Conservation (phyloP, 2,329 filamentous ascomycete species). For the Chalara sp. region DNA sequence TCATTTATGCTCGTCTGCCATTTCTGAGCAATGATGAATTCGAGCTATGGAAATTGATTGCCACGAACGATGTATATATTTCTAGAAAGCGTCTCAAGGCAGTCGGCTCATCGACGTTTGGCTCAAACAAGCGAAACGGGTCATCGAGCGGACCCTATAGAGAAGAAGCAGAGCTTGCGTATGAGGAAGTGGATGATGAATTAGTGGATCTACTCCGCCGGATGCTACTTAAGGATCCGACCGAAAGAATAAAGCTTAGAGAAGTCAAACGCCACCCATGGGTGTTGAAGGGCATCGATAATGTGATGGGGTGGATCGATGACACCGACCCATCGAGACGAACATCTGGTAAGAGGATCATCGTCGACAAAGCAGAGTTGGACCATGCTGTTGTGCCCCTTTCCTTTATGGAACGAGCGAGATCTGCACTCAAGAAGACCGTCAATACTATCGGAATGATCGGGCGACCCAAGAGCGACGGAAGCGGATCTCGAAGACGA, state of each 20-base stretch:
- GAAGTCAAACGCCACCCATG: constrained; percentile 94
- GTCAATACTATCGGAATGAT: constrained; percentile 51
- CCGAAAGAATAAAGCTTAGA: constrained; percentile 78
- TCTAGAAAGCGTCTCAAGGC: constrained; percentile 76
- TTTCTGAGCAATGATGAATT: constrained; percentile 90
- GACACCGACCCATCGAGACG: constrained; percentile 81
- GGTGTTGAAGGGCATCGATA: constrained; percentile 72
- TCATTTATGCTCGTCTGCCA: constrained; percentile 88
- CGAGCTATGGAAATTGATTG: constrained; percentile 85
- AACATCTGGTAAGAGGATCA: constrained; percentile 76
- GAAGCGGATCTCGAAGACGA: constrained; percentile 48
- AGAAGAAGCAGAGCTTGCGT: constrained; percentile 69
- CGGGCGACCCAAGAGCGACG: constrained; percentile 38
- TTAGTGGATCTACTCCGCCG: constrained; percentile 71
- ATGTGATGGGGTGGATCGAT: constrained; percentile 79
- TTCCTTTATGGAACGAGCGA: constrained; percentile 77
- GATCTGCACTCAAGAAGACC: constrained; percentile 67
- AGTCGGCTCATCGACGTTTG: constrained; percentile 46
- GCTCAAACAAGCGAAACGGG: constrained; percentile 42
- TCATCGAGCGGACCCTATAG: constrained; percentile 57
- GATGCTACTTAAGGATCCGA: constrained; percentile 83
- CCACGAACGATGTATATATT: constrained; percentile 87
- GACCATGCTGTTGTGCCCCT: constrained; percentile 85
- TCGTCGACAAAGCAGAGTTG: constrained; percentile 86
- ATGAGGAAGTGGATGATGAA: constrained; percentile 78